Percentiles rank a stretch among this genome's conserved stretches.
phyloP scores from a whole-genome alignment of 768 basidiomycete species.

The Tulasnella sp. region DNA sequence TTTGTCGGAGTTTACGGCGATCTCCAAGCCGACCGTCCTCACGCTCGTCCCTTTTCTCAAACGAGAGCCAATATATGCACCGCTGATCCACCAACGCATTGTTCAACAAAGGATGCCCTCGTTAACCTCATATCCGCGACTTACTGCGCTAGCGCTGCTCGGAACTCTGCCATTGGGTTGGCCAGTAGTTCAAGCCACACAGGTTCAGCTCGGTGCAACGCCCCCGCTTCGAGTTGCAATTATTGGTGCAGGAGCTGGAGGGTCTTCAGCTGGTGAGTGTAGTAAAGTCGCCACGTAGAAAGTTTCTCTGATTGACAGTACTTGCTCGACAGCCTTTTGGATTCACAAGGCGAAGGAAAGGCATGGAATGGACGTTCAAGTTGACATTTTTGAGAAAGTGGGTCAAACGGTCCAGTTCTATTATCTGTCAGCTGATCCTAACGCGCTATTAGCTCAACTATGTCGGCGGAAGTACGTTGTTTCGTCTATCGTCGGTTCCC shows the following conservation, averaged over 20 bases:
- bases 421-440: slow-evolving; percentile 29
- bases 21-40: neutral
- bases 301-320: neutral
- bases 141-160: neutral
- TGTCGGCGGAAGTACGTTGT: slow-evolving; percentile 74
- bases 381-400: slow-evolving; percentile 76
- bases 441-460: slow-evolving; percentile 32
- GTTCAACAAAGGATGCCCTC: neutral
- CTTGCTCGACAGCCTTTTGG: slow-evolving; percentile 54
- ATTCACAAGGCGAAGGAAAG: slow-evolving; percentile 69
- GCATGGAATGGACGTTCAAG: slow-evolving; percentile 52
- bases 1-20: neutral
- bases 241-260: slow-evolving; percentile 85
- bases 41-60: neutral
- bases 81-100: neutral
- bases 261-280: slow-evolving; percentile 54
- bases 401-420: neutral
- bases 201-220: neutral
- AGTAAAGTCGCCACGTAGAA: slow-evolving; percentile 19
- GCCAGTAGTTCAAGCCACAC: neutral
- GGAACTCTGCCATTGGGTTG: neutral
- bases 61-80: neutral
- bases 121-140: neutral
- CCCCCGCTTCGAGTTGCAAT: slow-evolving; percentile 53
- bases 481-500: too few relatives aligned